Base-by-base conservation (phyloP, 2,329 filamentous ascomycete species). In the Hypoxylon sp. region DNA sequence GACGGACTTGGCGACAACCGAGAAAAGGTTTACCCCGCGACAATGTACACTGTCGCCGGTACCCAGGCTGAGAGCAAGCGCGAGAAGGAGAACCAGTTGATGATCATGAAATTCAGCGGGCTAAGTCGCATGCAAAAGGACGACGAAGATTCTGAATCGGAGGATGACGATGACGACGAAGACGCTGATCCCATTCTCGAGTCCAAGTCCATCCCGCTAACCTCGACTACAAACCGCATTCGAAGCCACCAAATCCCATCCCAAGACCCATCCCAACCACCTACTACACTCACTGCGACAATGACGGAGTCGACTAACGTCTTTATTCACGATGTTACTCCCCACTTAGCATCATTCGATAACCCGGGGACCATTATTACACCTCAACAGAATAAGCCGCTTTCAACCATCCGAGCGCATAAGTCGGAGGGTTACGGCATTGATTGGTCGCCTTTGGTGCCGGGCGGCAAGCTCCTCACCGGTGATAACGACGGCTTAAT, bases 71-170 rank as follows among this genome's bases (percentile, higher is more conserved):
- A 95, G 74, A 84, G 82, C 64, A 84, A 85, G 52, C 87, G 90
- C 72, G 86, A 91, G 53, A 91, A 90, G 79, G 96, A 99, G 77
- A 99, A 99, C 80, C 90, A 97, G 81, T 84, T 99, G 76, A 91
- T 98, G 89, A 90, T 98, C 41, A 93, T 98, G 88, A 98, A 98
- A 83, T 90, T 99, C 79, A 97, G 94, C 77, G 93, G 94, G 14
- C 84, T 99, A 69, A 93, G 93, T 77, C 91, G 90, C 77, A 98
- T 96, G 90, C 92, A 97, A 76, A 86, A 87, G 65, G 88, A 86
- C 1, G 87, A 84, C 32, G 90, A 91, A 49, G 90, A 91, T 14
- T 89, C 91, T 36, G 88, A 87, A 17, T 87, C 88, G 52, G 89
- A 89, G 30, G 91, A 89, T 28, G 91, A 92, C 52, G 88, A 87